Evolutionary conservation across 192 early-diverging fungal species (phyloP), one percentile per base, ranked within the genome.

Genomic region (Dissophora globulifera): DNA sequence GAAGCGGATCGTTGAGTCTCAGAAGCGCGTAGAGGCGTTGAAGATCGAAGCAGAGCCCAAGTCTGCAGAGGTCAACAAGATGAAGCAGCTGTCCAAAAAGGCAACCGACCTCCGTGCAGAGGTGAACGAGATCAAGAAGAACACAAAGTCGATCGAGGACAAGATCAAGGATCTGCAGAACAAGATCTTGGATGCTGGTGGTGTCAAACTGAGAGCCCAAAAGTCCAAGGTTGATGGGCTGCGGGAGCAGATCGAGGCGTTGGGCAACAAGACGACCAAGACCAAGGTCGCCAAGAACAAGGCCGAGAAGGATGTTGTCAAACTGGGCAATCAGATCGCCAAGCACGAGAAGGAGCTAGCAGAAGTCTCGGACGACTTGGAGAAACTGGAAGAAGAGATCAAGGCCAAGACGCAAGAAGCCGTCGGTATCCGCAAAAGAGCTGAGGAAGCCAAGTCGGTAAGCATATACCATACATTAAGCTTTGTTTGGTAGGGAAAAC

Each of bases 171-270:
- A 81, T 31, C 81, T 98, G 20, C 95, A 98, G 53, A 90, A 95
- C 38, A 87, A 94, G 60, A 97, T 99, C 58, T 81, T 98, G 76
- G 88, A 96, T 66, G 91, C 88, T 32, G 97, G 97, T 58, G 96
- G 94, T 41, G 90, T 93, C 50, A 86, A 90, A 70, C 79, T 99
- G 30, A 86, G 96, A 46, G 78, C 87, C 4, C 96, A 99, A 79
- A 94, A 93, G 51, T 85, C 90, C 42, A 92, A 88, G 25, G 93
- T 95, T 11, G 93, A 96, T 52, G 87, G 89, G 16, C 68, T 98
- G 42, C 78, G 82, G 25, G 90, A 95, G 43, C 89, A 92, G 52
- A 92, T 98, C 53, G 89, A 87, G 47, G 76, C 78, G 0, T 62
- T 87, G 4, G 85, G 89, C 50, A 86, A 92, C 22, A 84, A 87